These are phyloP conservation scores for Cucumis melo DNA, from an alignment of 306 rosid species.

Conservation along the genomic window DNA sequence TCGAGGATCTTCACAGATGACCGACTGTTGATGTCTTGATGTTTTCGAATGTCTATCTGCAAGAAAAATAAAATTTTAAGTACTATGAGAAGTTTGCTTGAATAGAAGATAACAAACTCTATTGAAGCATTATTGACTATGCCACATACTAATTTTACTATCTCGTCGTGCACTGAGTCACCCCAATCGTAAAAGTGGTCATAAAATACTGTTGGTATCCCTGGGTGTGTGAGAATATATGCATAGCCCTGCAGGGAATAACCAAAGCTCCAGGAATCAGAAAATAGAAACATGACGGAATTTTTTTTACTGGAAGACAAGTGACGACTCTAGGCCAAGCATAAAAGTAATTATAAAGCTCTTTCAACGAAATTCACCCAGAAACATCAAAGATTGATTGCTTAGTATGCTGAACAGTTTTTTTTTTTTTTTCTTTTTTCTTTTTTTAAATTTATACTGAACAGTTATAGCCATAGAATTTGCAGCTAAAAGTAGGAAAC, in stretches of 20 bases:
- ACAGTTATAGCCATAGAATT: background rate
- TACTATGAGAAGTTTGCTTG: background rate
- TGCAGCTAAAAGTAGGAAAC: background rate
- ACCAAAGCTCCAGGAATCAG: background rate
- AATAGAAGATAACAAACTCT: background rate
- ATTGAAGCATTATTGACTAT: background rate
- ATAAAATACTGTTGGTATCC: conserved; percentile 79
- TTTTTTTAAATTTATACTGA: too few species aligned
- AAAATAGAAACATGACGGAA: background rate
- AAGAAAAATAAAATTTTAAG: conserved; percentile 9
- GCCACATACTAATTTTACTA: conserved; percentile 60
- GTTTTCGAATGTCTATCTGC: conserved; percentile 70
- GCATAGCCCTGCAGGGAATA: conserved; percentile 58
- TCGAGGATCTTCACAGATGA: conserved; percentile 60
- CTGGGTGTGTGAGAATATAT: conserved; percentile 84
- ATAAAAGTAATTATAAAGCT: background rate
- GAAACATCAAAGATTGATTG: background rate
- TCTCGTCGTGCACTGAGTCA: conserved; percentile 47
- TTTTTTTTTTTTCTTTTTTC: too few species aligned
- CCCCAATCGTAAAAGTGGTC: conserved; percentile 79
- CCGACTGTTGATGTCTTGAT: conserved; percentile 62
- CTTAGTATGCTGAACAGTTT: background rate
- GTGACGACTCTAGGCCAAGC: background rate
- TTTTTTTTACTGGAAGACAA: too few species aligned
- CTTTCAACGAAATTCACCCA: background rate